phyloP scores from a whole-genome alignment of 768 basidiomycete species.

The Collybiopsis confluens region DNA sequence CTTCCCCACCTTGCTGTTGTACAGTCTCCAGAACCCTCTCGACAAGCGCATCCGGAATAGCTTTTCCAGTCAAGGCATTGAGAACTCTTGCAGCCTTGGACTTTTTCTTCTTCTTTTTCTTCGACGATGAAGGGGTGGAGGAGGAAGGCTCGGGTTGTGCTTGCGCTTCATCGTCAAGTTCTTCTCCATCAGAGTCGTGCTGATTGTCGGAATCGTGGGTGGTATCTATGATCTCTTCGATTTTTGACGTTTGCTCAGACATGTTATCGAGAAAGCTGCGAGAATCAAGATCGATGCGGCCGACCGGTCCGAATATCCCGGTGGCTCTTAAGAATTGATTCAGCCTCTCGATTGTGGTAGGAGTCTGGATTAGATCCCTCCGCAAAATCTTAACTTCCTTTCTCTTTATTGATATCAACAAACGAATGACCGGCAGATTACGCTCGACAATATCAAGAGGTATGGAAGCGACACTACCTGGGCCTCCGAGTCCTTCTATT shows the following conservation, averaged over 20 bases:
- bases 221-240: constrained; percentile 22
- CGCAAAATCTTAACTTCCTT: no score
- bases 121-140: constrained; percentile 42
- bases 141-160: constrained; percentile 16
- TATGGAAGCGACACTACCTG: no score
- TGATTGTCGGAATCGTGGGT: constrained; percentile 14
- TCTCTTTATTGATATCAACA: no score
- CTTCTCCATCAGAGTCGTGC: constrained; percentile 12
- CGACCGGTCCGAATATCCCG: no score
- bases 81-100: constrained; percentile 58
- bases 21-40: constrained; percentile 66
- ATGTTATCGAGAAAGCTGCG: constrained; percentile 1
- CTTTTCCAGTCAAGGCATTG: constrained; percentile 42
- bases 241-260: constrained; percentile 14
- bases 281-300: no score
- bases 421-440: no score
- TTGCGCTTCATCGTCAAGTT: constrained; percentile 5
- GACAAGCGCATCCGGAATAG: constrained; percentile 58
- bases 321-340: no score
- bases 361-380: no score
- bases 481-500: no score
- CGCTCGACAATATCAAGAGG: no score
- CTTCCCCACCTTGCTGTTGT: constrained; percentile 48
- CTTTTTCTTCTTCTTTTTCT: constrained; percentile 91
- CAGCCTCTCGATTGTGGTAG: no score